Evolutionary conservation across 352 stramenopile species (phyloP), one percentile per base, ranked within the genome.

Genomic region (Globisporangium perplexum): DNA sequence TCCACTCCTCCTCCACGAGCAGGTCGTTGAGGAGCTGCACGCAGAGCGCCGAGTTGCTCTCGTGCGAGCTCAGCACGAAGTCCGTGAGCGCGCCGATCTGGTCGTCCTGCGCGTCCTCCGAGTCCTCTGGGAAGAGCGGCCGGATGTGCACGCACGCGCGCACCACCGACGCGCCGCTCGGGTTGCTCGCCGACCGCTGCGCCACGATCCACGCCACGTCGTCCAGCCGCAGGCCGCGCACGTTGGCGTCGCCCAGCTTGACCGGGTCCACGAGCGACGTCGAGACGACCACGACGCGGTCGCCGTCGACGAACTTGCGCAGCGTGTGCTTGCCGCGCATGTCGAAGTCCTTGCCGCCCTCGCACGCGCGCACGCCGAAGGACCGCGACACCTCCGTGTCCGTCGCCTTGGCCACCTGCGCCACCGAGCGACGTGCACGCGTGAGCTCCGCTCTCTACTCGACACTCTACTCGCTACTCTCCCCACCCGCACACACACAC

Each of bases 1-100:
- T 73, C 69, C 66, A 78, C 46, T 75, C 70, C 53, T 76, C 67
- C n/a, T 79, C 68, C 4, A 79, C 50, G 2, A 79, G 57, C 26
- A 74, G n/a, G 12, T 72, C 36, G 18, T 68, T 57, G 22, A 79
- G 61, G 30, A 71, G 55, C 41, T 71, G 65, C 20, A 55, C 28
- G 22, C 51, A 68, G 17, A 68, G 48, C 47, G 66, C 68, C 15
- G 48, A 47, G n/a, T 69, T 59, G 14, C 59, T 65, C 35, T 71
- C 61, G 33, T 78, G 69, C 26, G 60, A 54, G 35, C 62, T 63
- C 4, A 74, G 57, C 20, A 79, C 65, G 42, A 79, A 72, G 43
- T 79, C 47, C 3, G 65, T 72, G 17, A 79, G 59, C 23, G 51
- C 53, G 8, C 65, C 64, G 10, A 79, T 59, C 49, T 72, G 58